phyloP scores from a whole-genome alignment of 148 eudicot genomes.

The Spergularia marina region DNA sequence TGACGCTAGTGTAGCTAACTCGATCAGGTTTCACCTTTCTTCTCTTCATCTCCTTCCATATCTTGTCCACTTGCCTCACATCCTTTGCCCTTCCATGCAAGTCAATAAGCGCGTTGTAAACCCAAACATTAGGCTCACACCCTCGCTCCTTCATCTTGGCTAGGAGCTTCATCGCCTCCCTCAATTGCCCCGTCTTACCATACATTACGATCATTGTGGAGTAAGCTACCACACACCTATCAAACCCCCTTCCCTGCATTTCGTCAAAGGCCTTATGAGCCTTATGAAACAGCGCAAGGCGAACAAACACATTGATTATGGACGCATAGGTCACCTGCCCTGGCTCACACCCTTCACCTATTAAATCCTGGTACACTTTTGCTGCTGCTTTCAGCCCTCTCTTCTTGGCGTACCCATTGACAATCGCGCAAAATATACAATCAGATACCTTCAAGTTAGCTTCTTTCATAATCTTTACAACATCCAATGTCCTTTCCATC shows the following conservation, averaged over 20 bases:
- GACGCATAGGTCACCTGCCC: conserved; percentile 96
- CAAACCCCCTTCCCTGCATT: conserved; percentile 70
- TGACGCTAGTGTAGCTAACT: conserved; percentile 78
- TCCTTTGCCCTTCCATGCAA: conserved; percentile 60
- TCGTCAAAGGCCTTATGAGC: conserved; percentile 56
- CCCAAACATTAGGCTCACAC: conserved; percentile 87
- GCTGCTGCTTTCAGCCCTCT: conserved; percentile 54
- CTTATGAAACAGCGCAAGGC: conserved; percentile 49
- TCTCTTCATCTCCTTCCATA: conserved; percentile 93
- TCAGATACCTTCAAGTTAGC: conserved; percentile 62
- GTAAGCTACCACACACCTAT: conserved; percentile 83
- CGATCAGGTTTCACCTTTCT: conserved; percentile 58
- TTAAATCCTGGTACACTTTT: conserved; percentile 51
- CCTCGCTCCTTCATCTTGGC: conserved; percentile 88
- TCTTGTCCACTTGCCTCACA: conserved; percentile 71
- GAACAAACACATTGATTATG: conserved; percentile 49
- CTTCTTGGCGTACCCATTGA: conserved; percentile 72
- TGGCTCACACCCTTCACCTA: conserved; percentile 51
- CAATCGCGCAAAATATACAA: conserved; percentile 78
- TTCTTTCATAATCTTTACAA: conserved; percentile 52
- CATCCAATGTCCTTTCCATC: conserved; percentile 59
- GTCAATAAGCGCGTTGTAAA: conserved; percentile 75
- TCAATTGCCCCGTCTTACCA: conserved; percentile 53
- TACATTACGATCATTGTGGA: conserved; percentile 89
- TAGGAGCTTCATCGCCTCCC: conserved; percentile 77